A percentile compares a stretch with the other conserved stretches of the same genome.
These are phyloP conservation scores for Cylindrodendrum hubeiense DNA, from an alignment of 2,329 filamentous ascomycete species.

Conservation along the genomic window DNA sequence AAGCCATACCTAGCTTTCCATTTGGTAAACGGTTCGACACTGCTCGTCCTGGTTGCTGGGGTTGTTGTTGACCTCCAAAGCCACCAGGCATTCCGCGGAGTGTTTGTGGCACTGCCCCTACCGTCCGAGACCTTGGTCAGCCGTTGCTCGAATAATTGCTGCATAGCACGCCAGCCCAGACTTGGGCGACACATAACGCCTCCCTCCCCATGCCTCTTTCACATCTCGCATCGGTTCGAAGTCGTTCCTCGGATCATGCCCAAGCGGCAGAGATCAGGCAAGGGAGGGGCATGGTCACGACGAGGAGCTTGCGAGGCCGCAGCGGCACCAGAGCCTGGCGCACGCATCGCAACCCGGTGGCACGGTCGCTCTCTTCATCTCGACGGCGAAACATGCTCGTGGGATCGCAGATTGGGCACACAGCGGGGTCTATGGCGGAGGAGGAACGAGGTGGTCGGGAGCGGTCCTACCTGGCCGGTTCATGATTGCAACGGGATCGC, in stretches of 20 bases:
- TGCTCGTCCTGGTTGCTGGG: slow-evolving; percentile 64
- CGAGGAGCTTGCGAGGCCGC: slow-evolving; percentile 27
- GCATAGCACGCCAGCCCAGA: slow-evolving; percentile 24
- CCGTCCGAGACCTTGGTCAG: slow-evolving; percentile 44
- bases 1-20: slow-evolving; percentile 69
- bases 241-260: slow-evolving; percentile 29
- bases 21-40: slow-evolving; percentile 72
- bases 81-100: slow-evolving; percentile 72
- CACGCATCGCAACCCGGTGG: slow-evolving; percentile 20
- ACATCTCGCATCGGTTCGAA: slow-evolving; percentile 29
- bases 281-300: slow-evolving; percentile 33
- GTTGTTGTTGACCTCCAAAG: slow-evolving; percentile 71
- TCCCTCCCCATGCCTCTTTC: slow-evolving; percentile 20
- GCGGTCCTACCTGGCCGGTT: slow-evolving; percentile 70
- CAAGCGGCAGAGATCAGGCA: slow-evolving; percentile 29
- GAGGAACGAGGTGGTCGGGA: slow-evolving; percentile 43
- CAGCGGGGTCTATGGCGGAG: slow-evolving; percentile 42
- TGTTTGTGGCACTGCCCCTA: slow-evolving; percentile 72
- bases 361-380: slow-evolving; percentile 15
- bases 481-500: slow-evolving; percentile 58
- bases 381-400: slow-evolving; percentile 32
- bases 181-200: slow-evolving; percentile 14
- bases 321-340: slow-evolving; percentile 29
- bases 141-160: slow-evolving; percentile 35
- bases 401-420: slow-evolving; percentile 38